Base-by-base conservation (phyloP, 2,329 filamentous ascomycete genomes). In the Penicillium sp. region DNA sequence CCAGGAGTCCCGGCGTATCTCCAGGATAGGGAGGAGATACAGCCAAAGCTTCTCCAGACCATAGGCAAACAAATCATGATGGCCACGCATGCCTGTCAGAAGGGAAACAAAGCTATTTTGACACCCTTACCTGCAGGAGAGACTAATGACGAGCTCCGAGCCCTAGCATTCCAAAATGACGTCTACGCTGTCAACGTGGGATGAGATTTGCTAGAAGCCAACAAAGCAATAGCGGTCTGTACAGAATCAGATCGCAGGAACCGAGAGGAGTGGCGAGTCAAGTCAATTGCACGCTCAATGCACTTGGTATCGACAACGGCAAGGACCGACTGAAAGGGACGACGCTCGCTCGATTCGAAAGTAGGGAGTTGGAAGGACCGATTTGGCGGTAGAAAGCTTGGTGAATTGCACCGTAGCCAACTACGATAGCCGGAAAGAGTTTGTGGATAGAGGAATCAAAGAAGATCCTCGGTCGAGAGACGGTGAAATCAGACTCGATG, bases 151-250 rank as follows among this genome's bases (percentile, higher is more conserved):
- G 22, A 58, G 35, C 52, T 62, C 55, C 31, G 39, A 60, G 54
- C 45, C 58, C 60, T 61, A 59, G 62, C 64, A 67, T 67, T 62
- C 63, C 64, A 67, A 63, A 62, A 66, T 64, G 60, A 67, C 60
- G 63, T 66, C 64, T 62, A 58, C 24, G 52, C 45, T 58, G 55
- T 64, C 60, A 57, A 64, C 49, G 63, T 63, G 63, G 61, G 57
- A 66, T 64, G 63, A 59, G 60, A 54, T 43, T 61, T 61, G 61
- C 59, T 54, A 53, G 48, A 58, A 51, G 58, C 57, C 62, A 59
- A 51, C 49, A 45, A 61, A 65, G 52, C 59, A 54, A 51, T 58
- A 57, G 57, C 41, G 50, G 43, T 44, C 24, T 21, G 41, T 44
- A n/a, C 45, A 52, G 48, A 37, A 54, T 47, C 39, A 58, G 51